phyloP scores from a whole-genome alignment of 805 yeast genomes.

The Ogataea ganodermae region DNA sequence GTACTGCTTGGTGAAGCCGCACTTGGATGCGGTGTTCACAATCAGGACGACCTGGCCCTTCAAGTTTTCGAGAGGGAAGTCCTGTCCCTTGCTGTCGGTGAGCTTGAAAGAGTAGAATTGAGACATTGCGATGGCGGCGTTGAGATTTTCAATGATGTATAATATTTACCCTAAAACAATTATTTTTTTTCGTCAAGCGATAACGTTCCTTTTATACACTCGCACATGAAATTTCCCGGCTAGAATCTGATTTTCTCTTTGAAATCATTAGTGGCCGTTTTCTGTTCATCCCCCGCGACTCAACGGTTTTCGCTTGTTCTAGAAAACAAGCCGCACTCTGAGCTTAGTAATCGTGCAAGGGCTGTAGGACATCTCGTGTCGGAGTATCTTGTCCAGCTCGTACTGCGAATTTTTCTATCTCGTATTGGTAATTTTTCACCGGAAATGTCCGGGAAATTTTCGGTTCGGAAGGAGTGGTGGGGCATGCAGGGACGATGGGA shows the following conservation, averaged over 20 bases:
- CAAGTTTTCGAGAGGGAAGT: constrained; percentile 58
- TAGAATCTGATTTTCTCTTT: neutral
- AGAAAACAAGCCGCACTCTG: neutral
- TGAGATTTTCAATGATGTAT: neutral
- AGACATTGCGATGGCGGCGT: constrained; percentile 41
- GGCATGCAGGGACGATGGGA: no score
- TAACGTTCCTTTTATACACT: neutral
- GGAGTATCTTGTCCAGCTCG: neutral
- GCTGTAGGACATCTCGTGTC: neutral
- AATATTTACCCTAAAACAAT: no score
- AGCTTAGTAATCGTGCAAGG: neutral
- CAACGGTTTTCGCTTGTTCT: constrained; percentile 2
- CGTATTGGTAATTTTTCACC: constrained; percentile 4
- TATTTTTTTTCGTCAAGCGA: neutral
- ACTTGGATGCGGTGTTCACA: constrained; percentile 88
- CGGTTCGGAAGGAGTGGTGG: no score
- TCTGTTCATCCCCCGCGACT: neutral
- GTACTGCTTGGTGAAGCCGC: constrained; percentile 78
- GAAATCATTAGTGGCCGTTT: neutral
- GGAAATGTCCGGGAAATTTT: neutral
- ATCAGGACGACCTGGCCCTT: constrained; percentile 81
- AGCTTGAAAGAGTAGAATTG: constrained; percentile 69
- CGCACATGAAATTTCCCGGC: no score
- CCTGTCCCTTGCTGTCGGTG: constrained; percentile 58
- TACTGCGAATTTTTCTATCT: constrained; percentile 5